Conservation (phyloP, 2,329 filamentous ascomycete genomes). For the Neocatenulostroma microsporum region DNA sequence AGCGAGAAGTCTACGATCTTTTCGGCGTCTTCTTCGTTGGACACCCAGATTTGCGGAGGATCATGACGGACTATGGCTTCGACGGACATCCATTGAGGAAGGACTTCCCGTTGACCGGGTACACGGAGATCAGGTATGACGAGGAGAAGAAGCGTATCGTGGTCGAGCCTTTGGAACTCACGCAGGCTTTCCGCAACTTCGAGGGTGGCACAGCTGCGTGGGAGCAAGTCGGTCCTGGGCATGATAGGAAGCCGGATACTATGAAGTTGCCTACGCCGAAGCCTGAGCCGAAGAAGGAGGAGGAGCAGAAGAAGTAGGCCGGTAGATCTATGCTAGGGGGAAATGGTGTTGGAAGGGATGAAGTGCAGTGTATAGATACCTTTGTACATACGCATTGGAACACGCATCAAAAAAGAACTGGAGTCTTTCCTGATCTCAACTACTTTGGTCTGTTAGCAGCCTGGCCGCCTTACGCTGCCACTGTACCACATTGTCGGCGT, state of each 20-base stretch:
- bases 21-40: conserved; percentile 95
- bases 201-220: conserved; percentile 60
- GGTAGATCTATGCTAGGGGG: background rate
- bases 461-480: background rate
- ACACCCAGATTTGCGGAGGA: conserved; percentile 90
- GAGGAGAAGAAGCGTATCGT: conserved; percentile 99
- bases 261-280: conserved; percentile 96
- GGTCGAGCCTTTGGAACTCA: conserved; percentile 93
- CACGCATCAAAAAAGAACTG: too few species aligned
- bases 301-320: conserved; percentile 72
- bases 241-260: conserved; percentile 69
- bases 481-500: too few species aligned
- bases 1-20: conserved; percentile 94
- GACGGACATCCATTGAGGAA: conserved; percentile 96
- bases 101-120: conserved; percentile 95
- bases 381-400: conserved; percentile 7
- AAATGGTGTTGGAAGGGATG: background rate
- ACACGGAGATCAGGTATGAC: conserved; percentile 96
- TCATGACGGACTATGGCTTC: conserved; percentile 99
- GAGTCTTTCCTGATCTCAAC: background rate
- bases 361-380: conserved; percentile 6
- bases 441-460: background rate
- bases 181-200: conserved; percentile 97
- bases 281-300: conserved; percentile 84
- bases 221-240: conserved; percentile 63